Evolutionary conservation across 208 protist species (phyloP).

Genomic region (Leishmania lainsoni): DNA sequence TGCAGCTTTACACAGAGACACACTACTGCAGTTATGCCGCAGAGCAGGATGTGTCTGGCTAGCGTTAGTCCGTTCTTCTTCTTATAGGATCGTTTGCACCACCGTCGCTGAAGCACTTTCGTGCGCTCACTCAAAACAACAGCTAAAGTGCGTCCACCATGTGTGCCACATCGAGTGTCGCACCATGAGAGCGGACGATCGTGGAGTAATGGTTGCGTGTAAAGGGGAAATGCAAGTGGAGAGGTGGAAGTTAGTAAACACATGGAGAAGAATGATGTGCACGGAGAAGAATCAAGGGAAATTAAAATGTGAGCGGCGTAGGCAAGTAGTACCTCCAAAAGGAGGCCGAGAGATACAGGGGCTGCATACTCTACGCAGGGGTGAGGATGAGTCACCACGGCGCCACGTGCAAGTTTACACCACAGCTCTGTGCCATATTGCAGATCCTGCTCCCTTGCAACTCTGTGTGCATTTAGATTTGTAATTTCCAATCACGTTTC

Average conservation of each 20-base stretch:
- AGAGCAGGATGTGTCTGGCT: not conserved
- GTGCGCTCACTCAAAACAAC: not conserved
- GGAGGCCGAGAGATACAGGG: not conserved
- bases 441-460: no score
- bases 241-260: not conserved
- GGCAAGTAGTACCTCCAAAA: not conserved
- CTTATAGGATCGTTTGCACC: not conserved
- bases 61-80: not conserved
- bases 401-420: no score
- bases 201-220: not conserved
- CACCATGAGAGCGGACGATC: not conserved
- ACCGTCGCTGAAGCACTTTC: not conserved
- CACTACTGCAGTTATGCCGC: not conserved
- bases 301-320: not conserved
- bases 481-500: no score
- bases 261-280: not conserved
- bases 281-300: not conserved
- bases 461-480: no score
- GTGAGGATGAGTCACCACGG: no score
- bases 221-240: not conserved
- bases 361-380: not conserved
- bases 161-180: no score
- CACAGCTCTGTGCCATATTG: no score
- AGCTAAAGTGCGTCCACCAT: not conserved
- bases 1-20: not conserved